phyloP scores from a whole-genome alignment of 768 basidiomycete species.

The Clitopilus passeckerianus region DNA sequence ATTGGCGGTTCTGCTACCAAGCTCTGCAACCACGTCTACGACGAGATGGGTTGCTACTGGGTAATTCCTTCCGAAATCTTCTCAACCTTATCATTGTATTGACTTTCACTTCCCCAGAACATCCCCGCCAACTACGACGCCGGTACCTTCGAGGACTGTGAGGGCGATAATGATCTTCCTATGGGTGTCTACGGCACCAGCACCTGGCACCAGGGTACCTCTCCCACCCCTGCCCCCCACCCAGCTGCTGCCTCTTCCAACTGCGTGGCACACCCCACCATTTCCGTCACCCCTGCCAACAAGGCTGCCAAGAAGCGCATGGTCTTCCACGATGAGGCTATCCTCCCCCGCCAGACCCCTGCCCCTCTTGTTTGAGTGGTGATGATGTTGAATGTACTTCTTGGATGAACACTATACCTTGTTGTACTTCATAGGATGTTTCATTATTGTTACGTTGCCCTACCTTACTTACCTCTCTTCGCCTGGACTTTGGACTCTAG shows the following conservation, averaged over 20 bases:
- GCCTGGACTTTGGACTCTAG: background rate
- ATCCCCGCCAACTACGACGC: conserved; percentile 3
- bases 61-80: background rate
- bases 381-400: background rate
- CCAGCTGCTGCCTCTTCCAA: conserved; percentile 58
- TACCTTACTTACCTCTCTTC: background rate
- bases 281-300: conserved; percentile 22
- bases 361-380: background rate
- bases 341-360: background rate
- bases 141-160: conserved; percentile 4
- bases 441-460: background rate
- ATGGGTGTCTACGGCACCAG: conserved; percentile 74
- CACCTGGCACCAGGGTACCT: conserved; percentile 62
- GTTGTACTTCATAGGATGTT: background rate
- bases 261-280: conserved; percentile 43
- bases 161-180: conserved; percentile 51
- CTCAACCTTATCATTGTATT: background rate
- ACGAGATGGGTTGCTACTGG: conserved; percentile 13
- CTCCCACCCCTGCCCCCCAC: conserved; percentile 53
- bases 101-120: background rate
- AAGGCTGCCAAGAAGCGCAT: conserved; percentile 13
- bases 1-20: conserved; percentile 15
- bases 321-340: background rate
- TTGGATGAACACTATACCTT: background rate
- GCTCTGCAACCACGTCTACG: conserved; percentile 17